phyloP scores from a whole-genome alignment of 441 rosid species.

The Pelargonium fulgidum region DNA sequence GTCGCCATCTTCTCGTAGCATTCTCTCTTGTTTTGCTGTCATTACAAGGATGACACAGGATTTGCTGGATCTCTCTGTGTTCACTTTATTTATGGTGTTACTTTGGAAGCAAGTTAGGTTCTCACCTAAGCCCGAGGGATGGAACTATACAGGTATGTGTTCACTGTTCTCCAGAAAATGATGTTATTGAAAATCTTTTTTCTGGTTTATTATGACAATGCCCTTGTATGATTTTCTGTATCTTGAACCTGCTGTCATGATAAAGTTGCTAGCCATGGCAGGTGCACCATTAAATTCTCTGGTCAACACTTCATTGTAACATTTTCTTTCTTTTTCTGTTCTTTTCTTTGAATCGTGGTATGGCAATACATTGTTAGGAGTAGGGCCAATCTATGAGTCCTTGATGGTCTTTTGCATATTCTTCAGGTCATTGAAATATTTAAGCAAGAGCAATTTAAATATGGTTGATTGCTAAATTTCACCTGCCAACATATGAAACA shows the following conservation, averaged over 20 bases:
- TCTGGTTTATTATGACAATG: conserved; percentile 8
- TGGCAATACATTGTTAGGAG: neutral
- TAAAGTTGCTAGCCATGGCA: conserved; percentile 28
- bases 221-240: conserved; percentile 18
- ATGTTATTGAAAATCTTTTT: neutral
- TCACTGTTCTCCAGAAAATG: neutral
- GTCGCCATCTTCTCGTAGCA: conserved; percentile 43
- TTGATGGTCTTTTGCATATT: conserved; percentile 5
- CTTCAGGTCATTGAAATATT: conserved; percentile 11
- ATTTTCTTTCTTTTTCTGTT: neutral
- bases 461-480: conserved; percentile 33
- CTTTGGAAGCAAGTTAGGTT: conserved; percentile 41
- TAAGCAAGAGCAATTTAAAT: neutral
- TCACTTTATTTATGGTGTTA: conserved; percentile 27
- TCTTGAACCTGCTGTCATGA: conserved; percentile 19
- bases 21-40: conserved; percentile 26
- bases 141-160: conserved; percentile 17
- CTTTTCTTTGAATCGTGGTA: neutral
- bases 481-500: conserved; percentile 23
- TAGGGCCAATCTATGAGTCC: neutral
- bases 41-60: conserved; percentile 17
- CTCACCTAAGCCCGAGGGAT: conserved; percentile 34
- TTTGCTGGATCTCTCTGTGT: conserved; percentile 19
- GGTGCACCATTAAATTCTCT: conserved; percentile 41
- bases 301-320: conserved; percentile 20